These are phyloP conservation scores for Porphyrellus cyaneotinctus DNA, from an alignment of 768 basidiomycete species.

Conservation along the genomic window DNA sequence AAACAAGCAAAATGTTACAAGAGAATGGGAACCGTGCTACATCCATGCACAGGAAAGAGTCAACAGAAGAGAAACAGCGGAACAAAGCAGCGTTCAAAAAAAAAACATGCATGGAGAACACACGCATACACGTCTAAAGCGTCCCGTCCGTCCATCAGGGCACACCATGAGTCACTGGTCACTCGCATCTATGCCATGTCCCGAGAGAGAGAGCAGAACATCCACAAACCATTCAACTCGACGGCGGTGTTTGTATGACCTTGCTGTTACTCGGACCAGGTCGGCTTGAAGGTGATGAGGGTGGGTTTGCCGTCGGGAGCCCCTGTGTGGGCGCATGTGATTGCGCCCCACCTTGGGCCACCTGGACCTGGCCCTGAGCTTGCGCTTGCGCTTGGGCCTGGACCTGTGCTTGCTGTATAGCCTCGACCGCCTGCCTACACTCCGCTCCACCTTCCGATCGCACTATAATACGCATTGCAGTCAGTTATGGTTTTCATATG, in stretches of 20 bases:
- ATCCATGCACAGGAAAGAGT: constrained; percentile 3
- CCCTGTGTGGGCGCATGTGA: constrained; percentile 24
- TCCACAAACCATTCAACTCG: constrained; percentile 12
- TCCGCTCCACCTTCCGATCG: constrained; percentile 84
- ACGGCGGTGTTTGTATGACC: constrained; percentile 15
- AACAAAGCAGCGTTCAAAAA: neutral
- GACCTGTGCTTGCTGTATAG: constrained; percentile 32
- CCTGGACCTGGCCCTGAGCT: constrained; percentile 21
- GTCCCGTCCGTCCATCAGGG: constrained; percentile 21
- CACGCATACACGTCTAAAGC: constrained; percentile 17
- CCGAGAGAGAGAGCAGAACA: constrained; percentile 2
- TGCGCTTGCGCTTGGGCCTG: constrained; percentile 26
- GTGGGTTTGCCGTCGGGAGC: constrained; percentile 16
- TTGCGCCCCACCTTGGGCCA: constrained; percentile 17
- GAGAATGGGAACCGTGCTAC: constrained; percentile 2
- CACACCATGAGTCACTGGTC: constrained; percentile 9
- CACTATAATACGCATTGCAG: constrained; percentile 42
- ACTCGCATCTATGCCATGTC: constrained; percentile 20
- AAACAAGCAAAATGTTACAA: constrained; percentile 1
- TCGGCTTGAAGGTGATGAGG: constrained; percentile 18
- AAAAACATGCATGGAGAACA: constrained; percentile 7
- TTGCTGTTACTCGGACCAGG: constrained; percentile 27
- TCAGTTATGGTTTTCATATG: constrained; percentile 27
- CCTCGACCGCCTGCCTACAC: constrained; percentile 49
- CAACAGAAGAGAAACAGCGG: neutral